Evolutionary conservation across 495 filamentous ascomycete genomes (phyloP).

Genomic region (Rhizodiscina lignyota): DNA sequence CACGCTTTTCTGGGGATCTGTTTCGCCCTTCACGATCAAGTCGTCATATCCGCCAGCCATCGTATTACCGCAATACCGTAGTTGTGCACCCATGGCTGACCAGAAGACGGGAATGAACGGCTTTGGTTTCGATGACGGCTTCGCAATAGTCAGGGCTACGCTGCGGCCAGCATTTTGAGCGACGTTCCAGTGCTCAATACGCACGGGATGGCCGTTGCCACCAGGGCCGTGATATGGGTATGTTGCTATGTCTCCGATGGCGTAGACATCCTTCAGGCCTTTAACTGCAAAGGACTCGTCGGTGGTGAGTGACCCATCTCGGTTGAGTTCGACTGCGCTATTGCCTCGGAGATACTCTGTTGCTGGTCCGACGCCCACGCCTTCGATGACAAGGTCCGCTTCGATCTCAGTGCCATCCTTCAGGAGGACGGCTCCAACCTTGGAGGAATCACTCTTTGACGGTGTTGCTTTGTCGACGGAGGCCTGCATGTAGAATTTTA

Average conservation of each 20-base stretch:
- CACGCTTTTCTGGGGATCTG: conserved; percentile 41
- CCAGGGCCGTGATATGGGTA: conserved; percentile 88
- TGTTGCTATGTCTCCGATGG: conserved; percentile 90
- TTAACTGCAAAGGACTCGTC: conserved; percentile 62
- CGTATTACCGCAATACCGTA: conserved; percentile 86
- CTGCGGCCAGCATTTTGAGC: conserved; percentile 79
- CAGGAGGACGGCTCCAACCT: conserved; percentile 67
- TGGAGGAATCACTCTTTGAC: conserved; percentile 40
- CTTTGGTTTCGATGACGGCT: conserved; percentile 40
- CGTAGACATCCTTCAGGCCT: conserved; percentile 65
- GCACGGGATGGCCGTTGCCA: conserved; percentile 44
- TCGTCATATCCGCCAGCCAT: conserved; percentile 60
- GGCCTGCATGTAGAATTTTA: conserved; percentile 72
- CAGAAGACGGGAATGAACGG: conserved; percentile 89
- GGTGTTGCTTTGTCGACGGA: conserved; percentile 66
- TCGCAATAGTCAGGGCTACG: conserved; percentile 57
- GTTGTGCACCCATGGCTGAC: conserved; percentile 76
- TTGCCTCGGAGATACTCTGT: conserved; percentile 75
- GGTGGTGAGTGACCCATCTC: conserved; percentile 66
- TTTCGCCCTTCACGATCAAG: conserved; percentile 56
- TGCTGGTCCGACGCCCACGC: conserved; percentile 74
- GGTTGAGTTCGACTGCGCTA: conserved; percentile 43
- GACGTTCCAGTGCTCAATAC: conserved; percentile 98
- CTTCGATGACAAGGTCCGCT: conserved; percentile 80
- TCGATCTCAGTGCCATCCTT: conserved; percentile 72